A percentile compares a stretch with the other conserved stretches of the same genome.
Evolutionary conservation across 1,284 basidiomycete species (phyloP).

Genomic region (Farysia itapuensis): DNA sequence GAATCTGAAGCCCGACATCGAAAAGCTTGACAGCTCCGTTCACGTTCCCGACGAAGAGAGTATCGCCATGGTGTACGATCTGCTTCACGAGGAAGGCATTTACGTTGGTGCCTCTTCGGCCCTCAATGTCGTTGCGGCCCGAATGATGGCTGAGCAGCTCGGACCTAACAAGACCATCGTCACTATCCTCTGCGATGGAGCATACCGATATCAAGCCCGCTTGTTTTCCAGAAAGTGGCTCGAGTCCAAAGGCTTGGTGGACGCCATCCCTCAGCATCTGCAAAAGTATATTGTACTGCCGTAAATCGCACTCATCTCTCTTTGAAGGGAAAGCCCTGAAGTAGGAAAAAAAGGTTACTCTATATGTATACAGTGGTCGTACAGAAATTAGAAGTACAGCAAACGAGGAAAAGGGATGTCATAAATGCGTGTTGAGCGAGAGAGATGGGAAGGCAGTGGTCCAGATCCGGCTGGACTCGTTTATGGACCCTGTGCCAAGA

Average conservation of each 20-base stretch:
- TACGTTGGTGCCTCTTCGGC: slow-evolving; percentile 97
- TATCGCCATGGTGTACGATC: slow-evolving; percentile 88
- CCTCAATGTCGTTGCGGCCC: slow-evolving; percentile 90
- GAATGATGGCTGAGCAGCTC: slow-evolving; percentile 80
- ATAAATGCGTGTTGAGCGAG: no score
- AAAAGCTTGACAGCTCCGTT: slow-evolving; percentile 76
- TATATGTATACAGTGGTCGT: no score
- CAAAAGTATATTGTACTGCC: slow-evolving; percentile 84
- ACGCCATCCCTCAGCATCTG: slow-evolving; percentile 79
- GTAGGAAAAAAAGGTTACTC: no score
- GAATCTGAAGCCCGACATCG: slow-evolving; percentile 82
- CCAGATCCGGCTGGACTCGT: slow-evolving; percentile 2
- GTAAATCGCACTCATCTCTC: no score
- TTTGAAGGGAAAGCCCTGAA: neutral
- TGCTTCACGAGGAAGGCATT: slow-evolving; percentile 88
- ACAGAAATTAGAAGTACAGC: no score
- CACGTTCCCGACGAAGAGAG: slow-evolving; percentile 85
- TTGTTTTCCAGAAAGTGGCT: slow-evolving; percentile 96
- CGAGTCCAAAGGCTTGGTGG: slow-evolving; percentile 75
- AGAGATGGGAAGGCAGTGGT: neutral
- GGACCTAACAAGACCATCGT: slow-evolving; percentile 79
- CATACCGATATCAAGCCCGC: slow-evolving; percentile 92
- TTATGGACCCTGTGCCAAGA: slow-evolving; percentile 24
- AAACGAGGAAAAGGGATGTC: no score
- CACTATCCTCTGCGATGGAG: slow-evolving; percentile 90